Conservation (phyloP, 495 filamentous ascomycete species). For the Monascus purpureus region DNA sequence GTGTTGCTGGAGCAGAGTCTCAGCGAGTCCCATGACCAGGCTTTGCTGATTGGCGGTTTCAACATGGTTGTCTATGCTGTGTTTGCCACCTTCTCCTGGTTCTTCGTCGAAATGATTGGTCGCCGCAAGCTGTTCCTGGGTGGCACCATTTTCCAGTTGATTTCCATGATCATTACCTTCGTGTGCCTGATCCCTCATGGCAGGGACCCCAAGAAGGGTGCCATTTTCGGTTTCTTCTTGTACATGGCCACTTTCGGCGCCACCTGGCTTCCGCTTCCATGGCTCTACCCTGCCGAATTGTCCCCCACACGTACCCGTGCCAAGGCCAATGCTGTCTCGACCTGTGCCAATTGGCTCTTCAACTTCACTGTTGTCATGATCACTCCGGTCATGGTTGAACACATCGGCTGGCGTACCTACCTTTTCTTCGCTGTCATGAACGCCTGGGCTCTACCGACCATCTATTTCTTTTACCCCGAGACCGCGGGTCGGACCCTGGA, state of each 20-base stretch:
- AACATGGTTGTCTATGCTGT: conserved; percentile 78
- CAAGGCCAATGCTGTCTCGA: conserved; percentile 63
- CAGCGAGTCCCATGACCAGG: conserved; percentile 44
- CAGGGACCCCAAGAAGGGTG: conserved; percentile 43
- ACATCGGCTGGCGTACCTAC: conserved; percentile 64
- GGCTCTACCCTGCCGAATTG: conserved; percentile 53
- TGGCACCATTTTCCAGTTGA: conserved; percentile 54
- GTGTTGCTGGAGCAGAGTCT: conserved; percentile 60
- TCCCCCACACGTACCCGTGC: conserved; percentile 62
- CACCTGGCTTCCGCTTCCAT: conserved; percentile 48
- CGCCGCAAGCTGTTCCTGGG: conserved; percentile 61
- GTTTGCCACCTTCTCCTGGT: conserved; percentile 73
- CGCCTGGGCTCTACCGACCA: conserved; percentile 53
- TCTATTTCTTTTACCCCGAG: conserved; percentile 70
- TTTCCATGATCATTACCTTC: conserved; percentile 67
- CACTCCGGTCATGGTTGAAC: conserved; percentile 55
- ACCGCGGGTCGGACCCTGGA: conserved; percentile 56
- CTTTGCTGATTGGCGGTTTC: conserved; percentile 61
- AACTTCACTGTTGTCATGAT: conserved; percentile 77
- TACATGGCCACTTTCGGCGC: conserved; percentile 70
- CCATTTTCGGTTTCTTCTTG: conserved; percentile 63
- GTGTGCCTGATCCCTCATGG: conserved; percentile 49
- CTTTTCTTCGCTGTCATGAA: conserved; percentile 66
- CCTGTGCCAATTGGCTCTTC: conserved; percentile 68
- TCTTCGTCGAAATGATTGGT: conserved; percentile 66